Conservation (phyloP, 345 rosid genomes). For the Hypericum perforatum region DNA sequence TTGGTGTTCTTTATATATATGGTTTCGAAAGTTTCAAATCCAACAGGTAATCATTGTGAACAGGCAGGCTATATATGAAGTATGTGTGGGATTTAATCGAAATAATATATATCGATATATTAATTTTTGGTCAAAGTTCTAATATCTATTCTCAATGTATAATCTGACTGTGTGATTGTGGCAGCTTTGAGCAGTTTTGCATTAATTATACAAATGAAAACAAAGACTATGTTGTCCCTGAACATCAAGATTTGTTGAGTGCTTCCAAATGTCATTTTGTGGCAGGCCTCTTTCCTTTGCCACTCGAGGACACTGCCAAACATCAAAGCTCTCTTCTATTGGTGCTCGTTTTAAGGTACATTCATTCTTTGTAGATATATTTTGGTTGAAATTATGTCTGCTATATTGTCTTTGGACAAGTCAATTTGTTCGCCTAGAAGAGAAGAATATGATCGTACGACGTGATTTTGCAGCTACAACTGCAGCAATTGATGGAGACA, state of each 20-base stretch:
- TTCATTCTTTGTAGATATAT: slow-evolving; percentile 4
- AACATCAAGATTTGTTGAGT: no score
- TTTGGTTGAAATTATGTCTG: slow-evolving; percentile 3
- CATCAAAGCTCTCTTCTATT: slow-evolving; percentile 78
- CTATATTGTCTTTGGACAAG: neutral
- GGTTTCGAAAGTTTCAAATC: slow-evolving; percentile 80
- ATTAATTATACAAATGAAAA: no score
- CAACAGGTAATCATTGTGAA: slow-evolving; percentile 51
- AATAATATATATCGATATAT: neutral
- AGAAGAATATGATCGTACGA: slow-evolving; percentile 14
- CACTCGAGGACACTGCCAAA: slow-evolving; percentile 57
- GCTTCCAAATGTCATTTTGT: no score
- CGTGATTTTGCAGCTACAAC: slow-evolving; percentile 63
- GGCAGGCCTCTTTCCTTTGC: slow-evolving; percentile 71
- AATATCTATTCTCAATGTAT: no score
- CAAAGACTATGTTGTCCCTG: no score
- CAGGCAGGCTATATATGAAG: no score
- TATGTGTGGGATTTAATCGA: no score
- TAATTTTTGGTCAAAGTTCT: no score
- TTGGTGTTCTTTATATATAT: slow-evolving; percentile 73
- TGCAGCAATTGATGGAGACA: slow-evolving; percentile 85
- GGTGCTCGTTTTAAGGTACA: slow-evolving; percentile 83
- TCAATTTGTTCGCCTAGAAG: neutral
- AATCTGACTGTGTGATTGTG: neutral
- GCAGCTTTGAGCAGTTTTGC: slow-evolving; percentile 94